Evolutionary conservation across 2,329 filamentous ascomycete genomes (phyloP).

Genomic region (Chalaropsis ovoidea): DNA sequence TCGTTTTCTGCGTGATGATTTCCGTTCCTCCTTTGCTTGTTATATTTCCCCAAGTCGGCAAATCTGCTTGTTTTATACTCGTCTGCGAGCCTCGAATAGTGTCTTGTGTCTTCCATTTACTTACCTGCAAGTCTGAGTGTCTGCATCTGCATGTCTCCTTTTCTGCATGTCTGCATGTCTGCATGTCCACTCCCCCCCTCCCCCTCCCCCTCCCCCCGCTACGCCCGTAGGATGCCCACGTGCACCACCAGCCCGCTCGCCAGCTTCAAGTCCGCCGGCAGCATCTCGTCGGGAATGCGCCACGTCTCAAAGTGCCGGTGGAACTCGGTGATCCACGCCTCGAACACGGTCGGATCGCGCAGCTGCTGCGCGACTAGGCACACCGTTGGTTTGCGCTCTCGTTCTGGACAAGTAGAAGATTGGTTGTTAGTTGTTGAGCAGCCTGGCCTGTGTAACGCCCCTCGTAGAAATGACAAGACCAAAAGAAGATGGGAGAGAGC

Average conservation of each 20-base stretch:
- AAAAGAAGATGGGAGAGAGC: too few species aligned
- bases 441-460: too few species aligned
- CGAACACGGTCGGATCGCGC: slow-evolving; percentile 73
- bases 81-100: neutral
- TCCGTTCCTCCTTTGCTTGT: neutral
- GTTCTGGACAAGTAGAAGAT: slow-evolving; percentile 20
- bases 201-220: neutral
- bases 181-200: neutral
- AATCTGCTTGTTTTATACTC: slow-evolving; percentile 6
- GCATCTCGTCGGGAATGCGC: slow-evolving; percentile 56
- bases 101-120: neutral
- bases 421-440: too few species aligned
- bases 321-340: slow-evolving; percentile 66
- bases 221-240: slow-evolving; percentile 51
- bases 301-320: slow-evolving; percentile 58
- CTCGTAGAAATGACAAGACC: too few species aligned
- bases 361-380: slow-evolving; percentile 85
- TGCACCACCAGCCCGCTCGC: slow-evolving; percentile 74
- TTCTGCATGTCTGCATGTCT: neutral
- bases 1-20: neutral
- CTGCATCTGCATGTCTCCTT: neutral
- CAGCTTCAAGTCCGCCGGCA: slow-evolving; percentile 50
- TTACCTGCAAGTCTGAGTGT: neutral
- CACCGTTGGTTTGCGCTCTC: slow-evolving; percentile 44
- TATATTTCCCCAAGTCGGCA: too few species aligned